Percentiles rank a stretch among this genome's conserved stretches.
Conservation (phyloP, 805 yeast genomes). For the Pichia scutulata region DNA sequence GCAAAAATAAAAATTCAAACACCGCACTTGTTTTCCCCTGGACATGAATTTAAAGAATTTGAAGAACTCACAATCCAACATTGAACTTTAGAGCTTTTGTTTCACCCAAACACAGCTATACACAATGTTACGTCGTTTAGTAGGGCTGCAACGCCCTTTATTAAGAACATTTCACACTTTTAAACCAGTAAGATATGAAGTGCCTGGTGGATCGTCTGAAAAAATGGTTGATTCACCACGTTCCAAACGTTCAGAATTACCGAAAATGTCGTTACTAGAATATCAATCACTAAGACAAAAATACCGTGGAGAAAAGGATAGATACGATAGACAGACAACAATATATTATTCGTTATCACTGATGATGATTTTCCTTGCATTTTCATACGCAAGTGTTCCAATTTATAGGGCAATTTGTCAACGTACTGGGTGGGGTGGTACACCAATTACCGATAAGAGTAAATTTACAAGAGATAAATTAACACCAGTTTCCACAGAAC, state of each 20-base stretch:
- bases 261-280: slow-evolving; percentile 27
- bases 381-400: slow-evolving; percentile 89
- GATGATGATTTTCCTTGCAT: slow-evolving; percentile 60
- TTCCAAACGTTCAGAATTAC: slow-evolving; percentile 15
- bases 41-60: background rate
- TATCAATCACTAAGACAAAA: slow-evolving; percentile 22
- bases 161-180: slow-evolving; percentile 4
- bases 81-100: no score
- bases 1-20: background rate
- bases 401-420: slow-evolving; percentile 86
- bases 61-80: no score
- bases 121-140: background rate
- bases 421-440: slow-evolving; percentile 94
- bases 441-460: slow-evolving; percentile 78
- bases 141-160: background rate
- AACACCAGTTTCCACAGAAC: slow-evolving; percentile 78
- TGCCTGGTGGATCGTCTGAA: slow-evolving; percentile 11
- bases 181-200: slow-evolving; percentile 5
- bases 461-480: slow-evolving; percentile 82
- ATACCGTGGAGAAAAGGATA: slow-evolving; percentile 22
- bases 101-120: background rate
- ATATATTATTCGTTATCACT: slow-evolving; percentile 64
- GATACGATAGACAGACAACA: slow-evolving; percentile 42
- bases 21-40: background rate
- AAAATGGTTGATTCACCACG: slow-evolving; percentile 7